phyloP scores from a whole-genome alignment of 23 red algal species.

The Gracilaria gracilis region DNA sequence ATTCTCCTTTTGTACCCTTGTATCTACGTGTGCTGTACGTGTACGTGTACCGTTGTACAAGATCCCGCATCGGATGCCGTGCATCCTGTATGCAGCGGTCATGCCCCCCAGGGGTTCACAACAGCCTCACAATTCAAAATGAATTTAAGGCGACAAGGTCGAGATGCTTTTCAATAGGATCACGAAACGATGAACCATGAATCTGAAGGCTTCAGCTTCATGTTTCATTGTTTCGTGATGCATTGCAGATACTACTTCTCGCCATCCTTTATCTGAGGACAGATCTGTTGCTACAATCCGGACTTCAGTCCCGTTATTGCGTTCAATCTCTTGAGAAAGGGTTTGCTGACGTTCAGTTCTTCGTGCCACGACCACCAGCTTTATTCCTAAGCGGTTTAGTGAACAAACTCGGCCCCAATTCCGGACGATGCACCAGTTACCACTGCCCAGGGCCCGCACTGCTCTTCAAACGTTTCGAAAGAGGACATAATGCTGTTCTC shows the following conservation, averaged over 20 bases:
- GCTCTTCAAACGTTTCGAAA: not conserved
- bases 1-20: no score
- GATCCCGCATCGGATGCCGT: no score
- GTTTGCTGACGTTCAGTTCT: constrained; percentile 58
- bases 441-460: constrained; percentile 82
- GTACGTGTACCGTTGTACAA: no score
- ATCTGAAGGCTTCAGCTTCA: constrained; percentile 83
- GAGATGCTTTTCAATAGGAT: not conserved
- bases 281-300: constrained; percentile 74
- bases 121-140: not conserved
- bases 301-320: constrained; percentile 11
- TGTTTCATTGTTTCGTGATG: no score
- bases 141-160: not conserved
- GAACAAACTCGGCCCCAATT: constrained; percentile 90
- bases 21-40: no score
- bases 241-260: constrained; percentile 35
- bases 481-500: not conserved
- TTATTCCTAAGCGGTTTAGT: constrained; percentile 58
- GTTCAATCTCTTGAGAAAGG: constrained; percentile 52
- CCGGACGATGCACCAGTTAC: constrained; percentile 95
- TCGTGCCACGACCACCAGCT: constrained; percentile 81
- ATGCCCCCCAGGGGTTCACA: no score
- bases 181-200: constrained; percentile 37
- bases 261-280: constrained; percentile 42
- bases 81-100: no score